phyloP scores from a whole-genome alignment of 2,329 filamentous ascomycete genomes.

The Fusarium illudens region DNA sequence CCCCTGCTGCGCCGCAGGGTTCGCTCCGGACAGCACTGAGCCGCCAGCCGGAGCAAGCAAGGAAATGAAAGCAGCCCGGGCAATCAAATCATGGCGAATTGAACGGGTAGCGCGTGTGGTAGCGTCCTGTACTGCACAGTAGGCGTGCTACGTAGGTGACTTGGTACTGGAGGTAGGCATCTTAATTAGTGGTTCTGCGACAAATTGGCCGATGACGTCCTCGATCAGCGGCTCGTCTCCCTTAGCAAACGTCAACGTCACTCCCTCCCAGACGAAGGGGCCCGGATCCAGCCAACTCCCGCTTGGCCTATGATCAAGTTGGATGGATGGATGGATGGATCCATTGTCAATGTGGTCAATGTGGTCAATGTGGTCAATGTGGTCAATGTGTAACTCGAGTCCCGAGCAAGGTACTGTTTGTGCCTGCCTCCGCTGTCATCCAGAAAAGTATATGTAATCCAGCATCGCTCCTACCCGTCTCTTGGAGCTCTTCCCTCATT shows the following conservation, averaged over 20 bases:
- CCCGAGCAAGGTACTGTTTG: constrained; percentile 5
- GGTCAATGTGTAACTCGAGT: constrained; percentile 8
- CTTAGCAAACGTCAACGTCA: constrained; percentile 51
- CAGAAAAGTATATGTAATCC: constrained; percentile 41
- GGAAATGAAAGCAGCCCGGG: neutral
- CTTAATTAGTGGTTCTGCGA: constrained; percentile 12
- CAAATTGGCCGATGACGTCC: constrained; percentile 47
- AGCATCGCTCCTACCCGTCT: constrained; percentile 15
- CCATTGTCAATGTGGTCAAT: no score
- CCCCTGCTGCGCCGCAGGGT: constrained; percentile 33
- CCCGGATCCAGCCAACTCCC: constrained; percentile 32
- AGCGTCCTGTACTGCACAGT: constrained; percentile 1
- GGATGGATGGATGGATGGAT: neutral
- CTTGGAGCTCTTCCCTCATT: neutral
- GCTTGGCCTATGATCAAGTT: constrained; percentile 10
- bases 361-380: constrained; percentile 16
- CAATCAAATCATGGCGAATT: constrained; percentile 3
- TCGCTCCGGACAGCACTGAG: constrained; percentile 22
- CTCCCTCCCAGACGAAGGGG: constrained; percentile 30
- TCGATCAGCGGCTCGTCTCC: constrained; percentile 39
- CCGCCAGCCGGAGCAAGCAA: constrained; percentile 11
- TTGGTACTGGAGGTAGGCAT: constrained; percentile 13
- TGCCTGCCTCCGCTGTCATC: constrained; percentile 33
- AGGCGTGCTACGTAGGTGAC: constrained; percentile 3
- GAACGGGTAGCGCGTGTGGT: neutral